Evolutionary conservation across 371 early-diverging fungal genomes (phyloP), one percentile per base, ranked within the genome.

Genomic region (Mucor piriformis): DNA sequence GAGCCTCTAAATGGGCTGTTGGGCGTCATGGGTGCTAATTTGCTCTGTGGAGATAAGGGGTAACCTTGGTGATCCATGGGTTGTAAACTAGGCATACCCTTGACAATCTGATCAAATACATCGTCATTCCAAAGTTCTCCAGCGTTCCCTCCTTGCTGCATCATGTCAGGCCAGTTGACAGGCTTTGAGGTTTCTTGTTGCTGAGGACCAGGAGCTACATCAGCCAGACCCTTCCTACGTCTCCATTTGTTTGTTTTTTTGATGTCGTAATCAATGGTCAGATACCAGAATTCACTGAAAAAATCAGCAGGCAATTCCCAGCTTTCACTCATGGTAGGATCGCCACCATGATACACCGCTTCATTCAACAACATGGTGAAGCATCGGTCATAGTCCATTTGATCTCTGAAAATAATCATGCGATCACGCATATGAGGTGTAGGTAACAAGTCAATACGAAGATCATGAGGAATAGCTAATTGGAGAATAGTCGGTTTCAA

Each of bases 331-430:
- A 75, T 72, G 29, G 83, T 70, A 8, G 85, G 85, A 48, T 82
- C 81, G 8, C 83, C 85, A 21, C 74, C 76, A 37, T 82, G 81
- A 49, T 79, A 83, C 6, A 79, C 69, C 1, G 84, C 79, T 10
- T 72, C 78, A n/a, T 65, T 76, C 21, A 81, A 42, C 10, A 85
- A 54, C 63, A 83, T 61, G 24, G 75, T 64, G 53, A 83, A 82
- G 24, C 83, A 82, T 2, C 79, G 76, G n/a, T 85, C 86, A 24
- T 83, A 78, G 40, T 85, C 81, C 69, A 77, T 83, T 11, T 69
- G 63, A 35, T 79, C 72, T 50, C 83, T 70, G 48, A 83, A 83
- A 6, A 85, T 50, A 59, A 85, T 85, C 86, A 85, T 85, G 50
- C 82, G 66, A 29, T 83, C 86, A 37, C 84, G 72, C 67, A 83